Evolutionary conservation across 2,329 filamentous ascomycete genomes (phyloP), one percentile per base, ranked within the genome.

Genomic region (Hypoxylon sp.): DNA sequence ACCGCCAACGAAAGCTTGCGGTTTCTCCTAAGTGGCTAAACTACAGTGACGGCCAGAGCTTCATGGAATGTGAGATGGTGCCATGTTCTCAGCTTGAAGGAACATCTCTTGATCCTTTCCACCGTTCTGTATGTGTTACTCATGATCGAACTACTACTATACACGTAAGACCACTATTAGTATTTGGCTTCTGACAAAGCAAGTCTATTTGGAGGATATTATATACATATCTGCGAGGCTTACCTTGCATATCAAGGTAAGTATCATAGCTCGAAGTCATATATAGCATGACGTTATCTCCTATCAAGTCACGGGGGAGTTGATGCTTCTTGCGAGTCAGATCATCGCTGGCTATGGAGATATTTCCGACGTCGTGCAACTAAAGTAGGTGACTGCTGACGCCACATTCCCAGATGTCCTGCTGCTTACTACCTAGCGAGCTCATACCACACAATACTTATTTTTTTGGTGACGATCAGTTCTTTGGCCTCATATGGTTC

Each of bases 151-250:
- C 24, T 57, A 20, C 33, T 12, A 22, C 16, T 22, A 40, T 45
- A 33, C 24, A 22, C 46, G 51, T 53, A 46, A 49, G 50, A 53
- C 11, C 44, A 22, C 40, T 14, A 52, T n/a, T 36, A 36, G 22
- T n/a, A n/a, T 54, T 65, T 61, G 48, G 57, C 54, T 62, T 62
- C 53, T 64, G 65, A 65, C 38, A 48, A 58, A 57, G 14, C 20
- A 16, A 44, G 44, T 16, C 42, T 40, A 36, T 60, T 49, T 51
- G 24, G 42, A 59, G 42, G 52, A 50, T 57, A 33, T 56, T 11
- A 26, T 22, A 24, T 36, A 33, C 30, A 33, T n/a, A 38, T 33
- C 26, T 51, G 18, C 18, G 3, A 45, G 45, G 40, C 61, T 63
- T 54, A 63, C 51, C 20, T n/a, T 51, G 28, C 58, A 60, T 50